Evolutionary conservation across 2,329 filamentous ascomycete genomes (phyloP).

Genomic region (Colletotrichum cordylinicola): DNA sequence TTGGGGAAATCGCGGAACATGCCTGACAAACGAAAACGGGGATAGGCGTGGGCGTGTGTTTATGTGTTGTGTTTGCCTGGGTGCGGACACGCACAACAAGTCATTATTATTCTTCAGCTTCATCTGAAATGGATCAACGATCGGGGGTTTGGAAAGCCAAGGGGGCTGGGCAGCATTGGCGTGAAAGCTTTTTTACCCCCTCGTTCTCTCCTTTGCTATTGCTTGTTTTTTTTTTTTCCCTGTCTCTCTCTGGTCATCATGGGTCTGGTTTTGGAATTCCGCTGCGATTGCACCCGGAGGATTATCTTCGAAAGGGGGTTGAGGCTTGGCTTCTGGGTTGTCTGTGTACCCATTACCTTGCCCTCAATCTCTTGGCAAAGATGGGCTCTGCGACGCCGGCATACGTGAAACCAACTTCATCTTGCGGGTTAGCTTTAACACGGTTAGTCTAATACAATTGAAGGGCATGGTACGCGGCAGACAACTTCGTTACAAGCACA

Average conservation of each 20-base stretch:
- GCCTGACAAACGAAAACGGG: conserved; percentile 13
- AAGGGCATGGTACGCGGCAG: neutral
- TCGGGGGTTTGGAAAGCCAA: neutral
- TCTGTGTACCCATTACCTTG: neutral
- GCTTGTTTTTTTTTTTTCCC: neutral
- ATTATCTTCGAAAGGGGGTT: neutral
- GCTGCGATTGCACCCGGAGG: neutral
- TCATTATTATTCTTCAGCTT: neutral
- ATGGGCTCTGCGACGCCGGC: neutral
- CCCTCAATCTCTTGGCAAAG: neutral
- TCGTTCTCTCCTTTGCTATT: neutral
- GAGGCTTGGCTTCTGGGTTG: neutral
- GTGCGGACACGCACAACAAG: neutral
- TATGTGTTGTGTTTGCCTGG: neutral
- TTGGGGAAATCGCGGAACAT: conserved; percentile 1
- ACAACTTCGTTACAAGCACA: neutral
- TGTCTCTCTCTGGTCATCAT: neutral
- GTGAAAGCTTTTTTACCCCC: conserved; percentile 6
- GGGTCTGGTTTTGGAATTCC: neutral
- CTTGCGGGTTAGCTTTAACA: neutral
- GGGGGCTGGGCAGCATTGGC: conserved; percentile 12
- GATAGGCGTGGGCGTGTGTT: neutral
- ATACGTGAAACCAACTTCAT: neutral
- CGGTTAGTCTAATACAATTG: neutral
- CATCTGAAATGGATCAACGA: conserved; percentile 16